These are phyloP conservation scores for Actinomortierella wolfii DNA, from an alignment of 371 early-diverging fungal genomes.

Conservation along the genomic window DNA sequence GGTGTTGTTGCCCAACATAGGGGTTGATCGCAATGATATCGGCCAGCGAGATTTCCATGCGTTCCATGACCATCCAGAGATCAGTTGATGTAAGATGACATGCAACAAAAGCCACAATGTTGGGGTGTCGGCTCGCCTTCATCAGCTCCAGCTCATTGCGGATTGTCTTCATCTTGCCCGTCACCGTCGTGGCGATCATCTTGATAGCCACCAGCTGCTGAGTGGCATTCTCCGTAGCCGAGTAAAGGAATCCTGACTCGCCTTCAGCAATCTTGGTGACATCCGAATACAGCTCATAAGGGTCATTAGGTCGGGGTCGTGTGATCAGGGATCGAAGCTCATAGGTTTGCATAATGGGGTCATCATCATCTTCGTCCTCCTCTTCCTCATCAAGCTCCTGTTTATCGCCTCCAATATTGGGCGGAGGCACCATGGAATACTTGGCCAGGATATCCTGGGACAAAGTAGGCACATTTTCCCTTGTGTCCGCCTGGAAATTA, in stretches of 20 bases:
- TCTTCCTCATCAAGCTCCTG: slow-evolving; percentile 1
- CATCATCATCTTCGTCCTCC: slow-evolving; percentile 19
- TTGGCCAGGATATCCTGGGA: slow-evolving; percentile 36
- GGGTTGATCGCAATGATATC: slow-evolving; percentile 71
- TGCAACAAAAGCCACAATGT: slow-evolving; percentile 74
- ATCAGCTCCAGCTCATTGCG: slow-evolving; percentile 73
- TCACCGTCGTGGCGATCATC: slow-evolving; percentile 66
- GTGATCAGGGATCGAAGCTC: slow-evolving; percentile 52
- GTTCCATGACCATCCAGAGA: slow-evolving; percentile 79
- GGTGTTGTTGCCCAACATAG: slow-evolving; percentile 48
- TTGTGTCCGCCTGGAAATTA: too few relatives aligned
- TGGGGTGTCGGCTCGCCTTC: slow-evolving; percentile 71
- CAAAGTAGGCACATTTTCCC: slow-evolving; percentile 23
- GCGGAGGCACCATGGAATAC: slow-evolving; percentile 17
- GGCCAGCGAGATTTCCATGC: slow-evolving; percentile 81
- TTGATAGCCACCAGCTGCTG: slow-evolving; percentile 64
- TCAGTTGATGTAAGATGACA: slow-evolving; percentile 60
- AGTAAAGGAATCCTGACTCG: slow-evolving; percentile 77
- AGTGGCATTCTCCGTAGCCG: slow-evolving; percentile 59
- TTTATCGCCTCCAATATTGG: slow-evolving; percentile 8
- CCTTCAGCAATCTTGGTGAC: slow-evolving; percentile 75
- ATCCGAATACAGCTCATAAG: slow-evolving; percentile 52
- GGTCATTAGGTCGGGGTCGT: slow-evolving; percentile 48
- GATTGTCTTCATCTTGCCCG: slow-evolving; percentile 69
- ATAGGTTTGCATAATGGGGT: slow-evolving; percentile 14